Evolutionary conservation across 768 basidiomycete species (phyloP).

Genomic region (Termitomyces heimii): DNA sequence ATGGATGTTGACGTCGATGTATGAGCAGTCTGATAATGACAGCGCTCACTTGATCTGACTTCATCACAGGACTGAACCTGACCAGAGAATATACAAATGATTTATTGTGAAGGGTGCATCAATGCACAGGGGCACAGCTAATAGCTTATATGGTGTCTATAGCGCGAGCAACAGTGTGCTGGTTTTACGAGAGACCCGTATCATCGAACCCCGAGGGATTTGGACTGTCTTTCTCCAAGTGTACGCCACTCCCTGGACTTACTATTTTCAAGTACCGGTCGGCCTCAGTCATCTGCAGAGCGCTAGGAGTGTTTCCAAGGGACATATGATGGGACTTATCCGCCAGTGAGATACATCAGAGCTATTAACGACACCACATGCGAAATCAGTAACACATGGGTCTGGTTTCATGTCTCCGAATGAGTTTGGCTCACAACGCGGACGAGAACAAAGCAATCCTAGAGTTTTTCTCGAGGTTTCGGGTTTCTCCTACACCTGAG

Average conservation of each 20-base stretch:
- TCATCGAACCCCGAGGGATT: neutral
- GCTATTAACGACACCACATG: constrained; percentile 1
- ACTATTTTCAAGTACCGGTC: neutral
- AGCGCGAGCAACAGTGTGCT: neutral
- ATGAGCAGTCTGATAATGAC: neutral
- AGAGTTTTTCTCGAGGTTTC: neutral
- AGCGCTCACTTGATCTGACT: neutral
- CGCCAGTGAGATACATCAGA: neutral
- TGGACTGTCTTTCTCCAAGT: neutral
- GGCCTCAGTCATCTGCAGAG: neutral
- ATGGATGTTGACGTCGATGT: constrained; percentile 13
- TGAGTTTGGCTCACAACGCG: neutral
- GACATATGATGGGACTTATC: neutral
- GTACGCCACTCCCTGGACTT: neutral
- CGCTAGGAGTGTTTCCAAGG: neutral
- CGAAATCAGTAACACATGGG: neutral
- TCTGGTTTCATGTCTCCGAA: neutral
- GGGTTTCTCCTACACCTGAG: neutral
- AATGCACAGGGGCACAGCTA: neutral
- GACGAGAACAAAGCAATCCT: neutral
- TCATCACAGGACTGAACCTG: neutral
- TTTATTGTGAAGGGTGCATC: neutral
- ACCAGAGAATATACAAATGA: neutral
- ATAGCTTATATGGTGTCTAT: neutral
- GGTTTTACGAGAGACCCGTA: neutral